phyloP scores from a whole-genome alignment of 192 early-diverging fungal species.

The Pecoramyces ruminantium region DNA sequence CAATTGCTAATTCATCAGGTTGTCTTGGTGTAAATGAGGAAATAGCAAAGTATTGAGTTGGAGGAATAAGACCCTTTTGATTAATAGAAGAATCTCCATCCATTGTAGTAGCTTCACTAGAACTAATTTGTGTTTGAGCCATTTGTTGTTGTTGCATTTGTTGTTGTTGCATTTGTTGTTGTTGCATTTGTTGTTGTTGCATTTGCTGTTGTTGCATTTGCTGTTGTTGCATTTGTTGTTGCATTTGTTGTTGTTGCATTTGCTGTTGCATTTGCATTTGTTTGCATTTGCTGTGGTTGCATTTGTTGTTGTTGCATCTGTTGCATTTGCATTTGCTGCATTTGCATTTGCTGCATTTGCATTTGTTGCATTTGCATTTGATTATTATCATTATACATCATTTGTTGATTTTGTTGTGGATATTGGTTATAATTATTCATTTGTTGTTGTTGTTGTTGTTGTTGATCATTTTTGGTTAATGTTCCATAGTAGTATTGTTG shows the following conservation, averaged over 20 bases:
- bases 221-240: neutral
- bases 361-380: neutral
- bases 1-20: conserved; percentile 13
- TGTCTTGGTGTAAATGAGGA: conserved; percentile 3
- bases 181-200: neutral
- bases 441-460: neutral
- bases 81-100: neutral
- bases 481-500: neutral
- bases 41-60: neutral
- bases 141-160: neutral
- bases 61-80: neutral
- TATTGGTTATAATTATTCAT: neutral
- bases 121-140: neutral
- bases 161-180: neutral
- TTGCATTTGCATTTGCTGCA: neutral
- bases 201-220: neutral
- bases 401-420: neutral
- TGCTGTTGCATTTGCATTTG: too few species aligned
- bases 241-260: too few species aligned
- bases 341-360: neutral
- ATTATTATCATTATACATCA: neutral
- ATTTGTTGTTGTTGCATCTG: neutral
- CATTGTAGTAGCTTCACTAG: neutral
- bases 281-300: neutral
- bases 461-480: neutral